phyloP scores from a whole-genome alignment of 805 yeast species.

The Starmerella bombicola region DNA sequence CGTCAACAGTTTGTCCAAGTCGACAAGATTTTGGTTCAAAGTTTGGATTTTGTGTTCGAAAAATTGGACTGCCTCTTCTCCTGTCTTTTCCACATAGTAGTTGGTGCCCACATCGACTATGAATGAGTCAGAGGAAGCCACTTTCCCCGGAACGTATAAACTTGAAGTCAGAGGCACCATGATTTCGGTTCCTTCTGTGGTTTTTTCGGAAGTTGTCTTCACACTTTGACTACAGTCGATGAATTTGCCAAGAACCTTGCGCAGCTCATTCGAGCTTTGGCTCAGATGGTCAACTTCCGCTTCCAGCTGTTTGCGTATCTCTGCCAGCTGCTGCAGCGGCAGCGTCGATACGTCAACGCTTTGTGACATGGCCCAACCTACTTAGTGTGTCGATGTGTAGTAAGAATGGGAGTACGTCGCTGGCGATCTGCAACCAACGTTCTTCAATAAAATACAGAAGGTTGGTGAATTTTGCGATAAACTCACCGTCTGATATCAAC shows the following conservation, averaged over 20 bases:
- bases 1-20: constrained; percentile 59
- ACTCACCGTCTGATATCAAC: too few species aligned
- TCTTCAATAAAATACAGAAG: too few species aligned
- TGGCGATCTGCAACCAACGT: too few species aligned
- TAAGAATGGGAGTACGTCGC: too few species aligned
- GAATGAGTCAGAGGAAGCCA: constrained; percentile 51
- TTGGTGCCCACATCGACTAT: constrained; percentile 96
- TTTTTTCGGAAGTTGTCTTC: constrained; percentile 36
- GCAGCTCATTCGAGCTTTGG: constrained; percentile 69
- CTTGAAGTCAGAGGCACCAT: constrained; percentile 84
- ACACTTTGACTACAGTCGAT: constrained; percentile 68
- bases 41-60: constrained; percentile 64
- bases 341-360: constrained; percentile 29
- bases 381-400: too few species aligned
- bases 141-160: constrained; percentile 75
- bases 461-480: too few species aligned
- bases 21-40: constrained; percentile 56
- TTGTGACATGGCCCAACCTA: not conserved
- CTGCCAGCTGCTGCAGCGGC: constrained; percentile 71
- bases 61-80: constrained; percentile 53
- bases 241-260: constrained; percentile 70
- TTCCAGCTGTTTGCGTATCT: constrained; percentile 70
- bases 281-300: constrained; percentile 78
- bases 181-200: constrained; percentile 39
- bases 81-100: constrained; percentile 72